Evolutionary conservation across 2,329 filamentous ascomycete species (phyloP).

Genomic region (Microascus cirrosus): DNA sequence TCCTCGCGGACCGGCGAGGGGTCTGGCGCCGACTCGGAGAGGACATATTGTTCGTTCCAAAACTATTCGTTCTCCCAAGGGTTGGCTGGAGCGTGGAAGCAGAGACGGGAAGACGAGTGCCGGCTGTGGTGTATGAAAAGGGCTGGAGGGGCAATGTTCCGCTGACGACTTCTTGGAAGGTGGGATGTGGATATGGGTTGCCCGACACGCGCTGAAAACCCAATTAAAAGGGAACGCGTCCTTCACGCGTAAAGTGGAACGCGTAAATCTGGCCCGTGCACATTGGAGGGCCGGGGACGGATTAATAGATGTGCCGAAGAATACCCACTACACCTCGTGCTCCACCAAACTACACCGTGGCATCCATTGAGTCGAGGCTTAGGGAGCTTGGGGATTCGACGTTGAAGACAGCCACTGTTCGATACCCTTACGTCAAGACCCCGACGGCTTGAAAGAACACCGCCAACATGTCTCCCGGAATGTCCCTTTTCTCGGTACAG

Average conservation of each 20-base stretch:
- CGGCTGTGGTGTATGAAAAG: not conserved
- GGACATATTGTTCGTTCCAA: constrained; percentile 22
- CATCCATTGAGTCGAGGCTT: constrained; percentile 4
- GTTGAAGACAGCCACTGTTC: not conserved
- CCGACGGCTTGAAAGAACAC: not conserved
- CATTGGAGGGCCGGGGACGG: not conserved
- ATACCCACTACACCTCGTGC: not conserved
- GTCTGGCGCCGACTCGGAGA: constrained; percentile 34
- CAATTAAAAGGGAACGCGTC: constrained; percentile 6
- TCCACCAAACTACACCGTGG: constrained; percentile 8
- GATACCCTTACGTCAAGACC: not conserved
- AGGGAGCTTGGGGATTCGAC: not conserved
- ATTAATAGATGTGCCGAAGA: not conserved
- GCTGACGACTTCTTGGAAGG: constrained; percentile 1
- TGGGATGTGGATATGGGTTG: not conserved
- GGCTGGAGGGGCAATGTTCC: not conserved
- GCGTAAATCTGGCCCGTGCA: constrained; percentile 7
- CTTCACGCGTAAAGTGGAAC: constrained; percentile 8
- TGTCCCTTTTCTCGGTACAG: constrained; percentile 67
- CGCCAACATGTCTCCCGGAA: constrained; percentile 54
- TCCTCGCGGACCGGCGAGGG: constrained; percentile 22
- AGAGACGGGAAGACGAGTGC: not conserved
- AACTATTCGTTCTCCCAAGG: not conserved
- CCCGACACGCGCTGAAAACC: constrained; percentile 6
- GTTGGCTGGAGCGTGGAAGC: not conserved